These are phyloP conservation scores for Syzygium syzygioides DNA, from an alignment of 441 rosid genomes.

Conservation along the genomic window DNA sequence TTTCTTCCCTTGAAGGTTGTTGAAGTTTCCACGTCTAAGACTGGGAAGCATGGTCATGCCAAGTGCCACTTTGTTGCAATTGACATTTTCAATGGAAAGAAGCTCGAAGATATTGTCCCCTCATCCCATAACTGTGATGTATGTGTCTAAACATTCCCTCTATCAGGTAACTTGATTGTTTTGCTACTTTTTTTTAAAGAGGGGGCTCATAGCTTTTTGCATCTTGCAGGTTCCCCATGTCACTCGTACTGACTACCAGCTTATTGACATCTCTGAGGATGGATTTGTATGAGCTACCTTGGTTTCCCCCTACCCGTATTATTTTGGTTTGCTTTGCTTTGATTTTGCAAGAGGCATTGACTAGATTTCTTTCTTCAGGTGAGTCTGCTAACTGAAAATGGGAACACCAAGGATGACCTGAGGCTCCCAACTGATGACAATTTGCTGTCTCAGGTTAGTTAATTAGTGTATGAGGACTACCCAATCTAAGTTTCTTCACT, in stretches of 20 bases:
- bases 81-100: constrained; percentile 88
- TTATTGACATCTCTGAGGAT: constrained; percentile 94
- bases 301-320: background rate
- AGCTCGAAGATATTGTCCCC: constrained; percentile 94
- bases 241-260: constrained; percentile 76
- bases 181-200: background rate
- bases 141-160: background rate
- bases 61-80: constrained; percentile 93
- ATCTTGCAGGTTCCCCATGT: constrained; percentile 81
- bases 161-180: background rate
- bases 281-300: constrained; percentile 54
- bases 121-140: constrained; percentile 98
- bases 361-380: constrained; percentile 38
- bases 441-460: constrained; percentile 56
- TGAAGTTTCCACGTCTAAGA: constrained; percentile 91
- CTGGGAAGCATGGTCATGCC: constrained; percentile 98
- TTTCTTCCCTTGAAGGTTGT: constrained; percentile 52
- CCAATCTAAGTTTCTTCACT: background rate
- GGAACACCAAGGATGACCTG: constrained; percentile 92
- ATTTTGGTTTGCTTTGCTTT: background rate
- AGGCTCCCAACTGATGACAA: constrained; percentile 85
- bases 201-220: background rate
- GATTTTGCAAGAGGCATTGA: background rate
- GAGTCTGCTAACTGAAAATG: constrained; percentile 80
- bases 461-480: background rate